Evolutionary conservation across 768 basidiomycete species (phyloP), one percentile per base, ranked within the genome.

Genomic region (Amylocystis lapponica): DNA sequence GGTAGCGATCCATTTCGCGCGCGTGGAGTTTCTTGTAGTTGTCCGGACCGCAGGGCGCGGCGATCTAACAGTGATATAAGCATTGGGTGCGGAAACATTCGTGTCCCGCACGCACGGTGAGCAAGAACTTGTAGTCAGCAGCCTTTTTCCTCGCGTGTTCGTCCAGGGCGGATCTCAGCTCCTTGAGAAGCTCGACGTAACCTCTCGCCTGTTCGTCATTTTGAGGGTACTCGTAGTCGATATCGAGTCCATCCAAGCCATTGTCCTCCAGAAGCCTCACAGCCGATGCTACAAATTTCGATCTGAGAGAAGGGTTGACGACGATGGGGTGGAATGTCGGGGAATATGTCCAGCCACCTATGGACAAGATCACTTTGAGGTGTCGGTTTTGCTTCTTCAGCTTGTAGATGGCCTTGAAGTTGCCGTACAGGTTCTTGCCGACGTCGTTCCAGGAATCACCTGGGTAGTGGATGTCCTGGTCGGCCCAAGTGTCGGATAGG

Each of bases 341-440:
- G 0, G 89, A 92, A 59, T 92, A 94, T 0, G 90, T 87, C 92
- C 92, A 97, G 5, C 95, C 95, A 12, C 95, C 95, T 40, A 99
- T 97, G 33, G 86, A 90, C 22, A 99, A 75, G 13, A 88, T 68
- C 14, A 83, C 72, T 51, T 86, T 88, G 58, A 92, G 72, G 48
- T 84, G 84, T 40, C 92, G 77, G 47, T 96, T 71, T 49, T 75
- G 63, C 59, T 94, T 85, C 74, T 98, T 98, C 52, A 97, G 72
- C 25, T 86, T 75, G 63, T 93, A 94, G 45, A 98, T 77, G 38
- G 87, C 88, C 60, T 95, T 96, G 67, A 98, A 79, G 64, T 95
- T 95, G 41, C 94, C 94, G 55, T 95, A 98, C 14, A 98, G 77
- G 63, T 98, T 96, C 49, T 74, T 83, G 33, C 92, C 93, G 21